phyloP scores from a whole-genome alignment of 116 monocot genomes.

The Cymodocea nodosa region DNA sequence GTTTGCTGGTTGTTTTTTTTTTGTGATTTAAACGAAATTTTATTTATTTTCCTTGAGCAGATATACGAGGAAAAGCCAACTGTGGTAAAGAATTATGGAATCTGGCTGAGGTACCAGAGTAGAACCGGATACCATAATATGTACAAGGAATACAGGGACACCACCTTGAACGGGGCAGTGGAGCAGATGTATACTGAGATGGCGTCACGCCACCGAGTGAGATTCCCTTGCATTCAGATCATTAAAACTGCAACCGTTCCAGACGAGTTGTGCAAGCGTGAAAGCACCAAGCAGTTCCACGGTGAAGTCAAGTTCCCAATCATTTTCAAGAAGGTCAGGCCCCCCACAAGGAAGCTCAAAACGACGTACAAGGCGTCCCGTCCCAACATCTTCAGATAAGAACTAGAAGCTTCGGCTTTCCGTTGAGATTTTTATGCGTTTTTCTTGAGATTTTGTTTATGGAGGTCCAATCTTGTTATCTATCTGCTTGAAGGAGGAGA shows the following conservation, averaged over 20 bases:
- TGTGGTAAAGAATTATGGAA: slow-evolving; percentile 64
- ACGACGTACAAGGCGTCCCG: slow-evolving; percentile 72
- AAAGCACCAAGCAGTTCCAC: slow-evolving; percentile 77
- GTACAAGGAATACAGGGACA: slow-evolving; percentile 84
- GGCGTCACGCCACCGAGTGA: slow-evolving; percentile 67
- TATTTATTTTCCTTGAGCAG: slow-evolving; percentile 9
- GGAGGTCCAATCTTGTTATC: too few species aligned
- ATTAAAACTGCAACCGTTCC: slow-evolving; percentile 67
- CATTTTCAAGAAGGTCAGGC: slow-evolving; percentile 61
- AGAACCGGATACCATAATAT: slow-evolving; percentile 78
- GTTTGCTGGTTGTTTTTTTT: too few species aligned
- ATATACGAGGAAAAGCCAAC: slow-evolving; percentile 64
- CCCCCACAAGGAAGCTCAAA: slow-evolving; percentile 51
- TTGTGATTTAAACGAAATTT: too few species aligned
- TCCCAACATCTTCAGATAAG: slow-evolving; percentile 61
- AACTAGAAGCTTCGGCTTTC: too few species aligned
- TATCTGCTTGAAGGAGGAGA: too few species aligned
- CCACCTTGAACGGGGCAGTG: slow-evolving; percentile 55
- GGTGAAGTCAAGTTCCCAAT: slow-evolving; percentile 67
- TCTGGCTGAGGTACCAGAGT: slow-evolving; percentile 73
- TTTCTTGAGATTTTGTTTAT: too few species aligned
- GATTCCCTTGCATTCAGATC: slow-evolving; percentile 68
- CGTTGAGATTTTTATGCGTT: too few species aligned
- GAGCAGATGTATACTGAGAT: slow-evolving; percentile 83
- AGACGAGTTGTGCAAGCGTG: slow-evolving; percentile 56